A percentile compares a stretch with the other conserved stretches of the same genome.
phyloP scores from a whole-genome alignment of 129 eudicot genomes.

The Ambrosia artemisiifolia region DNA sequence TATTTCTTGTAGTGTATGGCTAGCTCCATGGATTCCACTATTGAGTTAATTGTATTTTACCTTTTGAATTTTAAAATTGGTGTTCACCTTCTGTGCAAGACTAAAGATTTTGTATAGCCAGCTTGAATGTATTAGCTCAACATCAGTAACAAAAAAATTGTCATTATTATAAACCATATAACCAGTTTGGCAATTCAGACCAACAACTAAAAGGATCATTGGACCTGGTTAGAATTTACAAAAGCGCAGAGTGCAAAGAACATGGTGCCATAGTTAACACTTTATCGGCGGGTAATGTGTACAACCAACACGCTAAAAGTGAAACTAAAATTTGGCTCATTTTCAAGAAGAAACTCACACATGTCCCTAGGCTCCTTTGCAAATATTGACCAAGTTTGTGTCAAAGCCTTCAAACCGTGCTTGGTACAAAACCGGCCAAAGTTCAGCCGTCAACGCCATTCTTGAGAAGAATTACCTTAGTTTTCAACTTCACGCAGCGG shows the following conservation, averaged over 20 bases:
- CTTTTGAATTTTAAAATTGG: background rate
- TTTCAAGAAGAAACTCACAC: conserved; percentile 36
- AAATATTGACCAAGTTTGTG: conserved; percentile 35
- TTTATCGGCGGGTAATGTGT: background rate
- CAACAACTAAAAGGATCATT: background rate
- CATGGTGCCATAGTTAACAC: background rate
- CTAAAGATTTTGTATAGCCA: background rate
- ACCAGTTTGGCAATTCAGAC: conserved; percentile 9
- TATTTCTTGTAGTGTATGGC: no score
- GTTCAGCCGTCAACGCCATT: conserved; percentile 21
- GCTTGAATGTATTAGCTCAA: background rate
- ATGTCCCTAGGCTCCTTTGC: conserved; percentile 31
- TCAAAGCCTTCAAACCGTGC: conserved; percentile 36
- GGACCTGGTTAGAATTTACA: background rate
- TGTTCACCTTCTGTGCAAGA: background rate
- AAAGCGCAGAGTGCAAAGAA: background rate
- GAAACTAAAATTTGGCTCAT: background rate
- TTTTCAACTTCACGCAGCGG: conserved; percentile 7
- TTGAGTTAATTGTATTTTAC: no score
- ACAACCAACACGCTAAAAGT: conserved; percentile 17
- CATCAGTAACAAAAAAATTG: background rate
- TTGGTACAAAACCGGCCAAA: conserved; percentile 45
- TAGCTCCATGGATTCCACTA: no score
- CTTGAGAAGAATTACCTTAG: conserved; percentile 25
- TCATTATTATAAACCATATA: background rate